Base-by-base conservation (phyloP, 768 basidiomycete species). In the Strobilomyces echinocephalus region DNA sequence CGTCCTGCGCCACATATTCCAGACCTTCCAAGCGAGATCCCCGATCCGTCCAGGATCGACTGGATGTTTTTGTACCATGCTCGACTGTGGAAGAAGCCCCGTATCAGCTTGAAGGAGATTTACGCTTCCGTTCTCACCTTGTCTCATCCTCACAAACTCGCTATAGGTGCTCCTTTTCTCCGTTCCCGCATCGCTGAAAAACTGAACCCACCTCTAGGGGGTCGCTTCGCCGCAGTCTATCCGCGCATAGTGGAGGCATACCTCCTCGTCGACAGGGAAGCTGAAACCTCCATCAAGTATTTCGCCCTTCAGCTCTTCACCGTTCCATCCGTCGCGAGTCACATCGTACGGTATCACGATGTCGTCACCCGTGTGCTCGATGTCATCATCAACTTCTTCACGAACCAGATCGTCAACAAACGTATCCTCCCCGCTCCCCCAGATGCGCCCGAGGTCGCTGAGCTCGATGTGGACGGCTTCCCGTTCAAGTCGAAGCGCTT, bases 401-500 rank as follows among this genome's bases (percentile, higher is more conserved):
- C 93, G 5, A 90, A 93, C 62, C 91, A 95, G 56, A 88, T 93
- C 46, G 71, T 73, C 6, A 83, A 86, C 52, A 87, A 86, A 68
- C 80, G 81, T 41, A 85, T 93, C 56, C 64, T 79, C 31, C 67
- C 59, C 46, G 71, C 53, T 21, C 49, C 62, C 0, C 46, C 2
- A 30, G 47, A 64, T 8, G 43, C 64, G 0, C 36, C 70, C 18
- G 61, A 65, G 18, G 40, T 50, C n/a, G 41, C 62, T 64, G 62
- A 65, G 45, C 61, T 97, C 49, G 90, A 95, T 55, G 86, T 91
- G 38, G 95, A 97, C 45, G 82, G 84, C 36, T 82, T 84, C 53
- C 87, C 90, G 0, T 97, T 97, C 82, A 88, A 90, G 69, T 91
- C 89, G 16, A 97, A 97, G 68, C 87, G 95, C 9, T 97, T 95